These are phyloP conservation scores for Hevea brasiliensis DNA, from an alignment of 345 rosid genomes.

Conservation along the genomic window DNA sequence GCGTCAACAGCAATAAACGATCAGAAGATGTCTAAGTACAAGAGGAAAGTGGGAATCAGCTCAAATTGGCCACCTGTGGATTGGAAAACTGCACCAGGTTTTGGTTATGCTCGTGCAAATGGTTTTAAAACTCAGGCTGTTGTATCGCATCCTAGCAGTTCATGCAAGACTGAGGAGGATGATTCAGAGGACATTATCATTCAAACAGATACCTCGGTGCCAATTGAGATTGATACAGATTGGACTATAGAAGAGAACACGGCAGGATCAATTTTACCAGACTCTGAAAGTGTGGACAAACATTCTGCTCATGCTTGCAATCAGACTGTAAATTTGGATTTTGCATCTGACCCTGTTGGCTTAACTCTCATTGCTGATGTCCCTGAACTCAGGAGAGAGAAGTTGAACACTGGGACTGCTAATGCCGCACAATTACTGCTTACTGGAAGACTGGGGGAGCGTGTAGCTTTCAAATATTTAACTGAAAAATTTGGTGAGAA, in stretches of 20 bases:
- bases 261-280: constrained; percentile 14
- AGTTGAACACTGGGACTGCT: constrained; percentile 47
- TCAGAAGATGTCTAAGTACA: constrained; percentile 28
- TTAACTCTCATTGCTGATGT: constrained; percentile 30
- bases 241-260: constrained; percentile 41
- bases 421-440: constrained; percentile 44
- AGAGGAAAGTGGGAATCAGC: constrained; percentile 42
- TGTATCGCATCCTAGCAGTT: constrained; percentile 22
- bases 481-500: constrained; percentile 31
- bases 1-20: constrained; percentile 19
- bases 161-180: constrained; percentile 26
- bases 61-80: constrained; percentile 71
- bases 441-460: constrained; percentile 77
- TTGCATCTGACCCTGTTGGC: constrained; percentile 24
- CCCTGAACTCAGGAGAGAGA: constrained; percentile 44
- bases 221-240: constrained; percentile 32
- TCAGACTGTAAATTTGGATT: constrained; percentile 16
- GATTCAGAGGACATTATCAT: constrained; percentile 16
- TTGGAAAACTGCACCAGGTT: constrained; percentile 67
- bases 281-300: constrained; percentile 16
- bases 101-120: constrained; percentile 35
- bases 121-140: constrained; percentile 40
- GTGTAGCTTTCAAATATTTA: constrained; percentile 61
- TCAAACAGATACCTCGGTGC: constrained; percentile 21
- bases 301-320: constrained; percentile 7